Evolutionary conservation across 2,329 filamentous ascomycete species (phyloP).

Genomic region (Pseudogymnoascus sp.): DNA sequence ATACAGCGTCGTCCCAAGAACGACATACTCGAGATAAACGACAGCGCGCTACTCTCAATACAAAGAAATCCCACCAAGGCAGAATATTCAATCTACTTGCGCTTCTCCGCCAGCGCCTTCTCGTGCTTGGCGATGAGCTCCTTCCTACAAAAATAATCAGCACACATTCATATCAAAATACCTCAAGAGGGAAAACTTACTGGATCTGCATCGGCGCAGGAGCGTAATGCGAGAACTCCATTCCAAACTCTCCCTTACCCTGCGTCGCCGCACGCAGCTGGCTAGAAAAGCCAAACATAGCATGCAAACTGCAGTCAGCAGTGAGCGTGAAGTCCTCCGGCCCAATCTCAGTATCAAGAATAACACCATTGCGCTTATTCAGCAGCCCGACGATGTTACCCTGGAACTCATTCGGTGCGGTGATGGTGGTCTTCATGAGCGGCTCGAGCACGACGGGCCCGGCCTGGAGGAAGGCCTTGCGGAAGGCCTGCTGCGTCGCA

Average conservation of each 20-base stretch:
- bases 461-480: constrained; percentile 78
- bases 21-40: not conserved
- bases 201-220: constrained; percentile 82
- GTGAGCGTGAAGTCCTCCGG: constrained; percentile 87
- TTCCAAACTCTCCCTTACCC: constrained; percentile 95
- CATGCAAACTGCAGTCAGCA: constrained; percentile 87
- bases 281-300: constrained; percentile 95
- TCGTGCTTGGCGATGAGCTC: constrained; percentile 60
- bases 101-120: constrained; percentile 55
- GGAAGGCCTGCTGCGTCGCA: constrained; percentile 93
- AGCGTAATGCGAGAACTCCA: constrained; percentile 98
- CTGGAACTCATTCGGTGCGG: constrained; percentile 94
- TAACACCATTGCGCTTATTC: constrained; percentile 94
- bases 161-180: not conserved
- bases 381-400: constrained; percentile 88
- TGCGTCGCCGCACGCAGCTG: constrained; percentile 89
- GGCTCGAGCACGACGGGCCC: constrained; percentile 84
- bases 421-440: constrained; percentile 96
- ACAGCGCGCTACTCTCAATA: not conserved
- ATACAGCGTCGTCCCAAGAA: not conserved
- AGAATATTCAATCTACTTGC: not conserved
- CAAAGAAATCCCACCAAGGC: not conserved
- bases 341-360: constrained; percentile 91
- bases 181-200: constrained; percentile 43
- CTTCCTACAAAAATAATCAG: constrained; percentile 34